Conservation (phyloP, 2,329 filamentous ascomycete species). For the Arthrobotrys pseudoclavata region DNA sequence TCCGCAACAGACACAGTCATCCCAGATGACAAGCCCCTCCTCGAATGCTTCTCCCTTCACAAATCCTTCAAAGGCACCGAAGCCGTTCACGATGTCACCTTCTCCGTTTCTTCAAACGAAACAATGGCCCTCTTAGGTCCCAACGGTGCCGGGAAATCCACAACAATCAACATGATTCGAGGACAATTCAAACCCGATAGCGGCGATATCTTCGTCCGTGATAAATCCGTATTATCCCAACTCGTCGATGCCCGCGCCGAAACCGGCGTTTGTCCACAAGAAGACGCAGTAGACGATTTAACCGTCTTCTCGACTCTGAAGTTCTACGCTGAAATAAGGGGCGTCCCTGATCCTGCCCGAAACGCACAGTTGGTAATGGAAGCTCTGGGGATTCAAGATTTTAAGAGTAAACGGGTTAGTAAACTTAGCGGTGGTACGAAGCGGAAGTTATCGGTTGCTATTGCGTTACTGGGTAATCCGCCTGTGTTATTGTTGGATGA, state of each 20-base stretch:
- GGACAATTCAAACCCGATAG: conserved; percentile 84
- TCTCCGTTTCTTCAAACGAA: conserved; percentile 82
- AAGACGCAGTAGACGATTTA: conserved; percentile 65
- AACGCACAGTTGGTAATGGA: conserved; percentile 64
- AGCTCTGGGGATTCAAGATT: conserved; percentile 63
- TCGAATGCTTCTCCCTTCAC: conserved; percentile 78
- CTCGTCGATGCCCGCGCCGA: conserved; percentile 59
- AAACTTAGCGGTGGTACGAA: conserved; percentile 65
- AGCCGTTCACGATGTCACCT: conserved; percentile 88
- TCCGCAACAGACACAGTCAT: conserved; percentile 71
- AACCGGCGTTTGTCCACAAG: conserved; percentile 66
- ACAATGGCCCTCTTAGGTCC: conserved; percentile 91
- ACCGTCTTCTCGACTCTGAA: conserved; percentile 65
- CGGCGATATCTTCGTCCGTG: conserved; percentile 77
- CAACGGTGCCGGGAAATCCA: conserved; percentile 94
- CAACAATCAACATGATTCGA: conserved; percentile 87
- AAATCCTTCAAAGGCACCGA: conserved; percentile 83
- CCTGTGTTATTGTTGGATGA: conserved; percentile 65
- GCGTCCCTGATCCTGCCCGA: conserved; percentile 63
- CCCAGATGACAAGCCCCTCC: conserved; percentile 76
- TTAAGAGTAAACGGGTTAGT: conserved; percentile 62
- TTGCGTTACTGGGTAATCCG: conserved; percentile 65
- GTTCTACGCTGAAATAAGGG: conserved; percentile 65
- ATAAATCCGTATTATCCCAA: conserved; percentile 57
- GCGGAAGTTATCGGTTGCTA: conserved; percentile 65